Evolutionary conservation across 805 yeast genomes (phyloP).

Genomic region (Myxozyma vanderwaltii): DNA sequence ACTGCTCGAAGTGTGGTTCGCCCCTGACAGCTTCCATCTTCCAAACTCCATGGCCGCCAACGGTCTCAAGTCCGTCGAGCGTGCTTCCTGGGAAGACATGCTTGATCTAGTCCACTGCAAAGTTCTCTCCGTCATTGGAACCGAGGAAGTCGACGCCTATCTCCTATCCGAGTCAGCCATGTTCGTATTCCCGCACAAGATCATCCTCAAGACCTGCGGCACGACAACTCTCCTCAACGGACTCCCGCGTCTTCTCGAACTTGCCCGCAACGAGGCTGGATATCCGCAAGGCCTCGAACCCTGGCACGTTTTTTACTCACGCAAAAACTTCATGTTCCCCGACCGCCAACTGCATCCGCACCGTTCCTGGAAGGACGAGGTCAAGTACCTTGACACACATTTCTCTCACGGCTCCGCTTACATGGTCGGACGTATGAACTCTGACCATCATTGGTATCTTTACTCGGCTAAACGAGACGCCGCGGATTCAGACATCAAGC

Average conservation of each 20-base stretch:
- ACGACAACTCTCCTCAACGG: conserved; percentile 89
- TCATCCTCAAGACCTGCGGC: conserved; percentile 92
- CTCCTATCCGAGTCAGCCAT: conserved; percentile 85
- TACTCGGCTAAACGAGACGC: conserved; percentile 47
- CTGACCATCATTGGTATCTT: conserved; percentile 84
- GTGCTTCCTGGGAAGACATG: conserved; percentile 67
- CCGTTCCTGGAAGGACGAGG: conserved; percentile 81
- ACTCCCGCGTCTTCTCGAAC: conserved; percentile 61
- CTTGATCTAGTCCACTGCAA: conserved; percentile 86
- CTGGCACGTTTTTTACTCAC: conserved; percentile 78
- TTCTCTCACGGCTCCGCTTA: conserved; percentile 67
- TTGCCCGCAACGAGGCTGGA: conserved; percentile 50
- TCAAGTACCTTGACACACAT: conserved; percentile 62
- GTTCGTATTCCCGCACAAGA: conserved; percentile 82
- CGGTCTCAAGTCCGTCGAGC: conserved; percentile 63
- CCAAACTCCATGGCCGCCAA: conserved; percentile 45
- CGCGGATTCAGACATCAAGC: not conserved
- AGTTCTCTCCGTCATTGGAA: conserved; percentile 74
- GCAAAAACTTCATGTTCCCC: conserved; percentile 93
- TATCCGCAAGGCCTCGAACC: conserved; percentile 47
- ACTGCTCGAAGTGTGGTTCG: conserved; percentile 86
- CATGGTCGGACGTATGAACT: conserved; percentile 75
- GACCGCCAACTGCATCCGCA: conserved; percentile 79
- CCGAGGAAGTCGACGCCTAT: conserved; percentile 73
- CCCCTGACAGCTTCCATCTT: conserved; percentile 50